phyloP scores from a whole-genome alignment of 148 eudicot species.

The Chenopodium berlandieri region DNA sequence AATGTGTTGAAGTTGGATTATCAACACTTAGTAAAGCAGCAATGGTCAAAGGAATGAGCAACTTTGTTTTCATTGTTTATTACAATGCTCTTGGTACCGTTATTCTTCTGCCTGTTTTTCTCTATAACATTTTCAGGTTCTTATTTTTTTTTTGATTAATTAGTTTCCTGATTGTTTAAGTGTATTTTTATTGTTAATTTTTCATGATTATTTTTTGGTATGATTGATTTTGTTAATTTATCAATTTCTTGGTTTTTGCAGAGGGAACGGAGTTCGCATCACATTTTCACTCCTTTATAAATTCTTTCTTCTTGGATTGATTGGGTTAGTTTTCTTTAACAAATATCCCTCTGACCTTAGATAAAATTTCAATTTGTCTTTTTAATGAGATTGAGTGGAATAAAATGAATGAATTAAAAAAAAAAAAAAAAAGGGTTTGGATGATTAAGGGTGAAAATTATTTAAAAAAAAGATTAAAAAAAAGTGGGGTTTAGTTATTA shows the following conservation, averaged over 20 bases:
- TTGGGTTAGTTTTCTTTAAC: constrained; percentile 41
- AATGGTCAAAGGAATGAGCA: constrained; percentile 50
- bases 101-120: constrained; percentile 45
- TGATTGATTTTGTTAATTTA: neutral
- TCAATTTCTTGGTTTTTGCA: constrained; percentile 22
- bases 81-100: constrained; percentile 56
- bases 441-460: no score
- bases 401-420: no score
- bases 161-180: neutral
- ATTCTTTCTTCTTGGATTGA: constrained; percentile 50
- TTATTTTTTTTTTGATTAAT: neutral
- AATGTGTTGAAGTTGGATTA: constrained; percentile 47
- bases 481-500: no score
- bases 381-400: no score
- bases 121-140: constrained; percentile 38
- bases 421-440: no score
- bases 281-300: constrained; percentile 47
- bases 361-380: no score
- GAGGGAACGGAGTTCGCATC: constrained; percentile 44
- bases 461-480: no score
- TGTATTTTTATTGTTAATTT: neutral
- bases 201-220: neutral
- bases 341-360: no score
- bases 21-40: constrained; percentile 63
- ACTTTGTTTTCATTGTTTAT: constrained; percentile 54